Percentiles rank a stretch among this genome's conserved stretches.
Conservation (phyloP, 139 green algal genomes). For the Chlorella vulgaris region DNA sequence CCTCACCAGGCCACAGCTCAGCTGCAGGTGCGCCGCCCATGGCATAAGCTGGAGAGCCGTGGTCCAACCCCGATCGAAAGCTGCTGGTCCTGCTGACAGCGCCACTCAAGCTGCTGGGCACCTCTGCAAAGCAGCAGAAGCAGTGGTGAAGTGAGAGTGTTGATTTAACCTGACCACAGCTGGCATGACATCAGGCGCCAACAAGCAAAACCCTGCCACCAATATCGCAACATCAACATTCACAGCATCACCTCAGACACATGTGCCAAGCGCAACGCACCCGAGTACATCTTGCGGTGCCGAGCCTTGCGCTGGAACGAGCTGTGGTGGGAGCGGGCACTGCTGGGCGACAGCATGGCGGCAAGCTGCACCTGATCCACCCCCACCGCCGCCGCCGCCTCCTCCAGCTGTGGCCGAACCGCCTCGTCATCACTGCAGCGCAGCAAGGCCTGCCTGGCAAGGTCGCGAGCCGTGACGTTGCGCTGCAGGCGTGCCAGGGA, state of each 20-base stretch:
- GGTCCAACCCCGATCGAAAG: slow-evolving; percentile 5
- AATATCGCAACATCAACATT: background rate
- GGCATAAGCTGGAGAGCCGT: slow-evolving; percentile 10
- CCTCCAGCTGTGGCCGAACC: background rate
- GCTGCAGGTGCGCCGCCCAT: background rate
- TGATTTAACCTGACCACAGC: too few relatives aligned
- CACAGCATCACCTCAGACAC: background rate
- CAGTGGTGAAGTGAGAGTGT: too few relatives aligned
- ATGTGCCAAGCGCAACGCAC: background rate
- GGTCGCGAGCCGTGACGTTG: slow-evolving; percentile 5
- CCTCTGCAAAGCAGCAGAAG: background rate
- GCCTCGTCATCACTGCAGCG: slow-evolving; percentile 20
- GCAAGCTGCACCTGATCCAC: background rate
- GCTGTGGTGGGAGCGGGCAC: background rate
- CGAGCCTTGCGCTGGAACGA: slow-evolving; percentile 12
- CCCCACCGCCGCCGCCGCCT: background rate
- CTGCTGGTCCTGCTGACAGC: slow-evolving; percentile 24
- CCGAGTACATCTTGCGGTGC: slow-evolving; percentile 31
- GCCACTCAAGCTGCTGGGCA: slow-evolving; percentile 22
- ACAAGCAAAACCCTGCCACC: too few relatives aligned
- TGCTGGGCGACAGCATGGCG: slow-evolving; percentile 13
- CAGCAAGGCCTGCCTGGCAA: slow-evolving; percentile 35
- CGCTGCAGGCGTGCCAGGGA: slow-evolving; percentile 18
- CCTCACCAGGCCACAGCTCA: background rate
- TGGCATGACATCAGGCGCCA: background rate